Percentiles rank a stretch among this genome's conserved stretches.
These are phyloP conservation scores for Larix kaempferi DNA, from an alignment of 75 land plant species.

Conservation along the genomic window DNA sequence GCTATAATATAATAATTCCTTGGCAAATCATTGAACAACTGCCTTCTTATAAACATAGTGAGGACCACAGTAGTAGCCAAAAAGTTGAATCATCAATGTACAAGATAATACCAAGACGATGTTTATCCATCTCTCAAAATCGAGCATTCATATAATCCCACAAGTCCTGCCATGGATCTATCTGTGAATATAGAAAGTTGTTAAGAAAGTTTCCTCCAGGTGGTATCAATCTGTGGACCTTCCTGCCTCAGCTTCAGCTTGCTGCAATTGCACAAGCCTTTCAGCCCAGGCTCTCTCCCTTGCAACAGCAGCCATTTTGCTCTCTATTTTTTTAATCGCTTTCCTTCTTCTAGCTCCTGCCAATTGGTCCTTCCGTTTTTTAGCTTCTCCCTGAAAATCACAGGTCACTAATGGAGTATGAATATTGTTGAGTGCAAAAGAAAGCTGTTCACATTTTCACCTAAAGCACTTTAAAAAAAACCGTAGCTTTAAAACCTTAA, in stretches of 20 bases:
- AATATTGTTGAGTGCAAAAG: neutral
- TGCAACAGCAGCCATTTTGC: slow-evolving; percentile 90
- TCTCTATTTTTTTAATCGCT: slow-evolving; percentile 47
- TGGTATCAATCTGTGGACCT: slow-evolving; percentile 14
- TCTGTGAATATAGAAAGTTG: neutral
- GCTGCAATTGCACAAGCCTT: slow-evolving; percentile 55
- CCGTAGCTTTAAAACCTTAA: too few relatives aligned
- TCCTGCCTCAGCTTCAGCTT: slow-evolving; percentile 50
- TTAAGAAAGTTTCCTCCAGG: neutral
- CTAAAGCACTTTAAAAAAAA: too few relatives aligned
- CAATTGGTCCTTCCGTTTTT: slow-evolving; percentile 57
- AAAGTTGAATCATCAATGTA: neutral
- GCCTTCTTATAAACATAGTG: neutral
- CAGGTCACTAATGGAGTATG: neutral
- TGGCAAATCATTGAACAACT: neutral
- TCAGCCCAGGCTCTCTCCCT: slow-evolving; percentile 89
- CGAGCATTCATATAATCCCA: neutral
- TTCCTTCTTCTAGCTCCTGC: slow-evolving; percentile 56
- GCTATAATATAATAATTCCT: neutral
- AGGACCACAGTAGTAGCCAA: neutral
- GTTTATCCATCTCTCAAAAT: neutral
- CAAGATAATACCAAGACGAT: neutral
- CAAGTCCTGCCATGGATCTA: neutral
- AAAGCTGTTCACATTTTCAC: too few relatives aligned
- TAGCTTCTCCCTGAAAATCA: slow-evolving; percentile 52